phyloP scores from a whole-genome alignment of 2,329 filamentous ascomycete genomes.

The Cytospora chrysosperma region DNA sequence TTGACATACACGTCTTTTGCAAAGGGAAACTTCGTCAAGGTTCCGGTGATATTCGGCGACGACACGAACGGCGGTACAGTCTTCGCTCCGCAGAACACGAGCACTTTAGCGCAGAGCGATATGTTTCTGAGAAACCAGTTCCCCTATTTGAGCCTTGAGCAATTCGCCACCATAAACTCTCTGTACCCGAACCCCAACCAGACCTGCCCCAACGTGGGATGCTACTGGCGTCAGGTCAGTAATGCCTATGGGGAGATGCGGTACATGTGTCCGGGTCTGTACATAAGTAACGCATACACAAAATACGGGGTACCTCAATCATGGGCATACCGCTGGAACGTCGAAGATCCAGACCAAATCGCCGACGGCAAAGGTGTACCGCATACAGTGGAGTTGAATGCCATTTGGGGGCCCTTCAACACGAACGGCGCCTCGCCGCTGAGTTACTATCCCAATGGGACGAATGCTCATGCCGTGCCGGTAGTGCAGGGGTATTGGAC shows the following conservation, averaged over 20 bases:
- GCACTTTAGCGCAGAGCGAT: slow-evolving; percentile 48
- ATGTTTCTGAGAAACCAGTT: slow-evolving; percentile 59
- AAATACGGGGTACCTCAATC: slow-evolving; percentile 41
- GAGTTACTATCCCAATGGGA: slow-evolving; percentile 52
- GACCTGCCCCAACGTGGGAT: slow-evolving; percentile 47
- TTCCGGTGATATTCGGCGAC: slow-evolving; percentile 38
- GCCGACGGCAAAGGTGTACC: slow-evolving; percentile 59
- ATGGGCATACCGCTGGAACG: slow-evolving; percentile 71
- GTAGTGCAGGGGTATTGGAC: slow-evolving; percentile 71
- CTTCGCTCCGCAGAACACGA: slow-evolving; percentile 53
- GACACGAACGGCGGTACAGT: slow-evolving; percentile 65
- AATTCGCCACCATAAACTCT: slow-evolving; percentile 51
- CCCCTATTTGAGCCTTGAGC: slow-evolving; percentile 48
- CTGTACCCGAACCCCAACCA: slow-evolving; percentile 54
- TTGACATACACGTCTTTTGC: slow-evolving; percentile 49
- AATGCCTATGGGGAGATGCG: slow-evolving; percentile 64
- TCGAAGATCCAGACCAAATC: slow-evolving; percentile 56
- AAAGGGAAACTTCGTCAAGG: slow-evolving; percentile 18
- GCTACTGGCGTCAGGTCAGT: slow-evolving; percentile 58
- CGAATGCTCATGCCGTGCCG: slow-evolving; percentile 57
- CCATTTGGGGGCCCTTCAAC: slow-evolving; percentile 66
- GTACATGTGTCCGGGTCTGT: slow-evolving; percentile 63
- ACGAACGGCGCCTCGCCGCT: slow-evolving; percentile 46
- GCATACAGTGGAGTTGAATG: slow-evolving; percentile 65
- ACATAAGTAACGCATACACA: slow-evolving; percentile 43